Conservation (phyloP, 139 green algal species). For the Coelastrella sp. region DNA sequence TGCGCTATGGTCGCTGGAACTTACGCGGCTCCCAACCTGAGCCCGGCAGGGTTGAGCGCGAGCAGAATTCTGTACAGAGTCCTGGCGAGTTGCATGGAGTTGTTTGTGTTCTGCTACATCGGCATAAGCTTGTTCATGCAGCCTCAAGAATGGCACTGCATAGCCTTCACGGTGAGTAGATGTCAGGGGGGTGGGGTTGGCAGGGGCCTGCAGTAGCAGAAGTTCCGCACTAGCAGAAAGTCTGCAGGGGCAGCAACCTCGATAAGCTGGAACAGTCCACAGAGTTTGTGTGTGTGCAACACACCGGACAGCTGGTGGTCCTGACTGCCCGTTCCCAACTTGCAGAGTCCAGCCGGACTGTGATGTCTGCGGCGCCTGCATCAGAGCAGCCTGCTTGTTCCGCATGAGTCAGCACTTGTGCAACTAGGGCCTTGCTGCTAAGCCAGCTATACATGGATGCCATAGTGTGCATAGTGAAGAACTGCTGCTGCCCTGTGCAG, state of each 20-base stretch:
- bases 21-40: neutral
- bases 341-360: too few species aligned
- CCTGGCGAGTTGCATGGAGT: conserved; percentile 75
- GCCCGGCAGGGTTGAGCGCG: conserved; percentile 11
- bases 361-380: too few species aligned
- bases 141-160: conserved; percentile 50
- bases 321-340: too few species aligned
- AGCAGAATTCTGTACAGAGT: conserved; percentile 66
- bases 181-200: neutral
- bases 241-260: too few species aligned
- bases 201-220: neutral
- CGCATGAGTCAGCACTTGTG: neutral
- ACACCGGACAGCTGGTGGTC: too few species aligned
- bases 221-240: neutral
- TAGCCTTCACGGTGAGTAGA: conserved; percentile 56
- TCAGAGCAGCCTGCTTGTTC: too few species aligned
- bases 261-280: too few species aligned
- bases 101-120: conserved; percentile 89
- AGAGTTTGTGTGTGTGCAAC: too few species aligned
- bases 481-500: too few species aligned
- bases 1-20: conserved; percentile 69
- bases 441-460: neutral
- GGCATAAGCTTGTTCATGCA: conserved; percentile 67
- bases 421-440: neutral
- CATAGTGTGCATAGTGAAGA: too few species aligned